Evolutionary conservation across 768 basidiomycete genomes (phyloP), one percentile per base, ranked within the genome.

Genomic region (Clitopilus passeckerianus): DNA sequence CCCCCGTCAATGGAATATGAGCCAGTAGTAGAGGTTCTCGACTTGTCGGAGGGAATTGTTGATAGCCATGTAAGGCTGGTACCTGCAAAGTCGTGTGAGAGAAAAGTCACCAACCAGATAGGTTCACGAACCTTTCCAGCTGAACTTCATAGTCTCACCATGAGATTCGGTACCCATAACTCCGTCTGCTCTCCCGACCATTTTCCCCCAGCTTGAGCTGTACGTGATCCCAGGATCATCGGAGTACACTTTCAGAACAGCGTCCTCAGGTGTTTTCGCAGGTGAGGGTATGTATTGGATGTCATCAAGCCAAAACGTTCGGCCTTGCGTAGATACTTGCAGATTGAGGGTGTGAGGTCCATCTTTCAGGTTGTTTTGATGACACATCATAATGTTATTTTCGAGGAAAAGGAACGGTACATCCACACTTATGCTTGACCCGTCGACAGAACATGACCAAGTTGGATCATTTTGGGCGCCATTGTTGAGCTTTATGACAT

Each of bases 341-440:
- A 74, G 59, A 1, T 61, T 70, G 10, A 74, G 56, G 5, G 53
- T 58, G 57, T 76, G 74, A 3, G 65, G 53, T 15, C 65, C 66
- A 27, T 69, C 63, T 9, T 59, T 18, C 12, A 74, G 57, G 53
- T 60, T 57, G n/a, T 62, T 53, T 15, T 57, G 57, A 6, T 60
- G 58, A 58, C 74, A 75, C 12, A 75, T 60, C 2, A 22, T 7
- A 70, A 70, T 72, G 64, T 73, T 73, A 44, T 75, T 74, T 54
- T 75, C 72, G 6, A 53, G 15, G 22, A 56, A 61, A 14, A 35
- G 34, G 56, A 68, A 68, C 8, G 69, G 61, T 6, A 63, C 22
- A 8, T 60, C 61, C 12, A 64, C 53, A 15, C 58, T 56, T 22
- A 70, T 67, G 16, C 59, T 64, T 16, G 61, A 59, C 5, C 59